phyloP scores from a whole-genome alignment of 139 green algal species.

The Tetradesmus obliquus region DNA sequence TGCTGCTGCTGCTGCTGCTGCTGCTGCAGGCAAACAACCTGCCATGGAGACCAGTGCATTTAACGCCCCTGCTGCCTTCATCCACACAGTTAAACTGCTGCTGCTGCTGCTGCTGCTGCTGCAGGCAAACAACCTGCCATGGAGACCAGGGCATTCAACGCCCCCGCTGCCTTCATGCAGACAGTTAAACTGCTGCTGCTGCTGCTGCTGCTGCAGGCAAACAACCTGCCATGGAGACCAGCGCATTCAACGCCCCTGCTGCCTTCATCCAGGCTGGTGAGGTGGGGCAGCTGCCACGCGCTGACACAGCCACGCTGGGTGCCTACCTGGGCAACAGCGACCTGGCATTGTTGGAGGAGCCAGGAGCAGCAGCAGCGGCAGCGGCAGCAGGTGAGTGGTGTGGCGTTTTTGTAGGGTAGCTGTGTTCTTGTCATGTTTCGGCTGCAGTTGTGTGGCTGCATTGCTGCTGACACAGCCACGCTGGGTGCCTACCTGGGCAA shows the following conservation, averaged over 20 bases:
- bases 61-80: too few species aligned
- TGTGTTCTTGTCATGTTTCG: too few species aligned
- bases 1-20: neutral
- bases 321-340: constrained; percentile 38
- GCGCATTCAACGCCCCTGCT: constrained; percentile 33
- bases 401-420: neutral
- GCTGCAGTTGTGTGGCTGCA: too few species aligned
- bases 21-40: too few species aligned
- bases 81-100: neutral
- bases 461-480: constrained; percentile 14
- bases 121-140: too few species aligned
- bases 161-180: too few species aligned
- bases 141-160: too few species aligned
- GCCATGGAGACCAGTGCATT: too few species aligned
- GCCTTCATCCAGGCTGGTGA: constrained; percentile 36
- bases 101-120: neutral
- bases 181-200: neutral
- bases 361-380: neutral
- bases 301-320: constrained; percentile 28
- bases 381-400: neutral
- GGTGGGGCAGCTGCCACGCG: constrained; percentile 35
- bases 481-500: neutral
- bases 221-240: constrained; percentile 27
- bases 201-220: neutral
- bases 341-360: neutral